Evolutionary conservation across 306 rosid species (phyloP), one percentile per base, ranked within the genome.

Genomic region (Prunus padus): DNA sequence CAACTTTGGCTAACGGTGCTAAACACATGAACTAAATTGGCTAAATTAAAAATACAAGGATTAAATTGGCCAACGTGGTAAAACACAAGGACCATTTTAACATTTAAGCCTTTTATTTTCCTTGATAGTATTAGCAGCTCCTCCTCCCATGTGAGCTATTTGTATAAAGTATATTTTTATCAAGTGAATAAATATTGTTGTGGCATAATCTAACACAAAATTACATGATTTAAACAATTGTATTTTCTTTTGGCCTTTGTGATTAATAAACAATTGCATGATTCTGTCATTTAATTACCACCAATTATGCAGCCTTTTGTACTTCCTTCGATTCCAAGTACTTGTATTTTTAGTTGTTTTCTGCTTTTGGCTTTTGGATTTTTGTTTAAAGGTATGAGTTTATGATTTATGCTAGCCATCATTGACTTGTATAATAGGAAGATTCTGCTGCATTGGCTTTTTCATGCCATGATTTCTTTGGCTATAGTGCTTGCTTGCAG

Each of bases 271-370:
- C 8, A 73, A 57, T 44, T 42, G 26, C 20, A 5, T 25, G 44
- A 57, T 57, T 47, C 44, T 30, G 67, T 67, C n/a, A 30, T 37
- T 15, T 46, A 2, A 46, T 64, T 56, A 69, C 33, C 55, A n/a
- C 46, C 77, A 75, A 42, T 37, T 50, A 44, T 40, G 79, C 51
- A 51, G 79, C 42, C 65, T 82, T 75, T 18, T 3, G 26, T 59
- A 76, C 40, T 82, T 88, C 77, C 89, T 84, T 88, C 81, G 22
- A 10, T 67, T 4, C 59, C 28, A 84, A 87, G 88, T 70, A 82
- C 33, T 67, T 71, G 49, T 25, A 30, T 72, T 45, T 73, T 44
- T 30, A 12, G 15, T 8, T 30, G 30, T 42, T 54, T 44, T 73
- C 4, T 7, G 14, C 11, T 20, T 23, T 18, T 22, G 0, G 1